phyloP scores from a whole-genome alignment of 768 basidiomycete species.

The Russula sp. region DNA sequence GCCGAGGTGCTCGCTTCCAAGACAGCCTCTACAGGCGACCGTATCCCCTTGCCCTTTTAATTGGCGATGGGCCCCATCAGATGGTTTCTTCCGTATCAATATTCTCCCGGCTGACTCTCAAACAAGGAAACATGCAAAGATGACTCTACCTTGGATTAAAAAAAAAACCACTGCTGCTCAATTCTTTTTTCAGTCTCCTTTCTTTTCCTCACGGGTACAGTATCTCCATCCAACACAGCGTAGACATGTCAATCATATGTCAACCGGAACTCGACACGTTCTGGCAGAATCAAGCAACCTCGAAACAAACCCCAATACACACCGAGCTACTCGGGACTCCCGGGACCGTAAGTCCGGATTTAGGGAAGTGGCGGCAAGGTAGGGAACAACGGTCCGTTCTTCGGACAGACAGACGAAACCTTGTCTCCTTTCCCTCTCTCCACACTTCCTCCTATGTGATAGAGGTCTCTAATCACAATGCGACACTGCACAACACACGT shows the following conservation, averaged over 20 bases:
- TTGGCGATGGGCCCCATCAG: not conserved
- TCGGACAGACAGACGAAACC: too few relatives aligned
- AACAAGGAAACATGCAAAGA: not conserved
- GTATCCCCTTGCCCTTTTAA: not conserved
- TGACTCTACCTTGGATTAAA: not conserved
- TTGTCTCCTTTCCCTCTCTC: too few relatives aligned
- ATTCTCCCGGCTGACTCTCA: not conserved
- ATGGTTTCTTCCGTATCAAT: not conserved
- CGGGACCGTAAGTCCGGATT: too few relatives aligned
- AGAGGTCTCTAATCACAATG: too few relatives aligned
- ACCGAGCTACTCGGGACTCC: too few relatives aligned
- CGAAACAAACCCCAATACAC: too few relatives aligned
- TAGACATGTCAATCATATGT: not conserved
- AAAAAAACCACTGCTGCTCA: not conserved
- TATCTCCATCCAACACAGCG: not conserved
- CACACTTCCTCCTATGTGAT: too few relatives aligned
- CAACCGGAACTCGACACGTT: too few relatives aligned
- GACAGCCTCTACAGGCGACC: not conserved
- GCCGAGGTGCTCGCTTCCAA: not conserved
- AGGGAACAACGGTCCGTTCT: too few relatives aligned
- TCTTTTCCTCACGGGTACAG: not conserved
- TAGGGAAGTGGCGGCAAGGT: too few relatives aligned
- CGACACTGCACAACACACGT: too few relatives aligned
- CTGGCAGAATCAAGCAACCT: too few relatives aligned
- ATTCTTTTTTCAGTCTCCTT: not conserved